These are phyloP conservation scores for Pulveroboletus sp. DNA, from an alignment of 768 basidiomycete species.

Conservation along the genomic window DNA sequence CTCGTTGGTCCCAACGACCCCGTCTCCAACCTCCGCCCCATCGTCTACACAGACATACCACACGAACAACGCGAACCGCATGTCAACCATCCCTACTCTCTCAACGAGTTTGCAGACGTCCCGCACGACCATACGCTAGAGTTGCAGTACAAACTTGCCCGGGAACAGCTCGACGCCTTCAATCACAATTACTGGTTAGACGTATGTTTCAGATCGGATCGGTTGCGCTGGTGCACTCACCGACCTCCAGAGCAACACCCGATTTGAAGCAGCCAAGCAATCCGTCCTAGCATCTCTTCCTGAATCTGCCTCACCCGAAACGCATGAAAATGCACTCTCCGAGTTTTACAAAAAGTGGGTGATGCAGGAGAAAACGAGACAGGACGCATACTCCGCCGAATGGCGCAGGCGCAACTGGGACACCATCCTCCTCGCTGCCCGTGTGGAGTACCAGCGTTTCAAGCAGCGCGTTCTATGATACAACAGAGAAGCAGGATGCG, in stretches of 20 bases:
- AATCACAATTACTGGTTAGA: conserved; percentile 82
- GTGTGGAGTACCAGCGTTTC: conserved; percentile 50
- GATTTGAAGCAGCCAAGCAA: conserved; percentile 72
- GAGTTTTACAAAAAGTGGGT: conserved; percentile 77
- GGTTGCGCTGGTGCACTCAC: conserved; percentile 1
- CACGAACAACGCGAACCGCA: conserved; percentile 31
- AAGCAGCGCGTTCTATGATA: conserved; percentile 30
- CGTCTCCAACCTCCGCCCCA: conserved; percentile 74
- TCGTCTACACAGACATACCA: conserved; percentile 66
- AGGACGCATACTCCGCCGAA: conserved; percentile 59
- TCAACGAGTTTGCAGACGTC: conserved; percentile 57
- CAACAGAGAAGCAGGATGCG: neutral
- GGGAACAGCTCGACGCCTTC: conserved; percentile 70
- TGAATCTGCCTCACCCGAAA: conserved; percentile 42
- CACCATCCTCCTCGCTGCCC: conserved; percentile 55
- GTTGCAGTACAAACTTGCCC: conserved; percentile 67
- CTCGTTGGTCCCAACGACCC: conserved; percentile 74
- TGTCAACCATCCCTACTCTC: conserved; percentile 69
- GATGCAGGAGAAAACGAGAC: conserved; percentile 58
- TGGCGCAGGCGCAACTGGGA: conserved; percentile 64
- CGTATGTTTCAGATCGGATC: conserved; percentile 41
- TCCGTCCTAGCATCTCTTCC: conserved; percentile 58
- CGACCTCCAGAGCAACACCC: conserved; percentile 61
- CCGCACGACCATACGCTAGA: conserved; percentile 44
- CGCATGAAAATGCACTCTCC: conserved; percentile 68